Evolutionary conservation across 768 basidiomycete genomes (phyloP), one percentile per base, ranked within the genome.

Genomic region (Strobilomyces confusus): DNA sequence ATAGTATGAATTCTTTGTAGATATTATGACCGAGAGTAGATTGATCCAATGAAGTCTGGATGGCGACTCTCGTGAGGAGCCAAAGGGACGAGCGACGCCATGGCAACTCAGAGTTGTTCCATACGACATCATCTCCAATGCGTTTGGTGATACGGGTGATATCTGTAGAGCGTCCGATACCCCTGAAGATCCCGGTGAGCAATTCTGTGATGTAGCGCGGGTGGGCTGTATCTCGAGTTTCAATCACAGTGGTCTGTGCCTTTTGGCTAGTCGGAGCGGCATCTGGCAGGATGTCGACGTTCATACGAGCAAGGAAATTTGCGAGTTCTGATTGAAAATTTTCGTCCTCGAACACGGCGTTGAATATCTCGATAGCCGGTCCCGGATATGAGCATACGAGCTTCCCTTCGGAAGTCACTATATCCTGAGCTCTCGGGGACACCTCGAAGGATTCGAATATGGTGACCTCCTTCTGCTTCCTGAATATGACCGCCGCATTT

Each of bases 1-100:
- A 80, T 4, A 76, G 48, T 63, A 80, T 75, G 63, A 82, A 82
- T 7, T 42, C 17, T 50, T 83, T 82, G 67, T 83, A 82, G 0
- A 61, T 58, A 17, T 37, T 37, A 14, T 41, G 5, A 1, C 58
- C 62, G 4, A 48, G 41, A 36, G 49, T 19, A 20, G 48, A 49
- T 14, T 29, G 49, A 14, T 53, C 53, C 8, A 73, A 40, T 1
- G 75, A 55, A 1, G 69, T 71, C 41, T 75, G 73, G 15, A 75
- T 32, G 1, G 54, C 53, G 2, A 75, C 65, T 32, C 69, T 64
- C n/a, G 72, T 53, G 12, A 71, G 46, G 7, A 75, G 61, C 74
- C 73, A 74, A 13, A 74, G 58, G 9, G 74, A 57, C 2, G 70
- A 73, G 15, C 73, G 58, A 19, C 74, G 62, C 72, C 73, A 75